Conservation (phyloP, 345 rosid genomes). For the Isatis tinctoria region DNA sequence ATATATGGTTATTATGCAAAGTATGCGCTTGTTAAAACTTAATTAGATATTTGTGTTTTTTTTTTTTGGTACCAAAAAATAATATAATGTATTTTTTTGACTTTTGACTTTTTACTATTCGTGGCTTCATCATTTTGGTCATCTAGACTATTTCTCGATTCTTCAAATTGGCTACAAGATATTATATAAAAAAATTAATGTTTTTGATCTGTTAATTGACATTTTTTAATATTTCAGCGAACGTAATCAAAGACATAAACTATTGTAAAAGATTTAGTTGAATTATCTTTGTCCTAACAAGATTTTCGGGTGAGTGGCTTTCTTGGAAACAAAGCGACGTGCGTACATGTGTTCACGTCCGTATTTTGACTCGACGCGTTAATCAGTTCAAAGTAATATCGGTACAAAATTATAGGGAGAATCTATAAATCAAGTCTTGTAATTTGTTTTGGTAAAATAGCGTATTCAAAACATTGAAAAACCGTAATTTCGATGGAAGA, state of each 20-base stretch:
- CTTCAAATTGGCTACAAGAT: neutral
- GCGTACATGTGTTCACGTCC: conserved; percentile 25
- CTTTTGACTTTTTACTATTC: neutral
- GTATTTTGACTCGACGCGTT: conserved; percentile 17
- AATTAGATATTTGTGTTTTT: neutral
- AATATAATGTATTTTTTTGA: no score
- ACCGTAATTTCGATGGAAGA: neutral
- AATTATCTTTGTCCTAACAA: conserved; percentile 17
- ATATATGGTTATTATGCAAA: neutral
- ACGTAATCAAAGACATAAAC: neutral
- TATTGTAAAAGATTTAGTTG: conserved; percentile 10
- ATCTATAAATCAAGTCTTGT: neutral
- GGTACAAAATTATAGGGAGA: neutral
- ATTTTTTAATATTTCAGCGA: neutral
- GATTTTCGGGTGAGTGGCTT: conserved; percentile 14
- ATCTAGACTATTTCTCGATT: neutral
- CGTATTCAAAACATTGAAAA: neutral
- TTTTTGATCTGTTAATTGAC: neutral
- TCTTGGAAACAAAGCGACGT: conserved; percentile 29
- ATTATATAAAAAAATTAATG: neutral
- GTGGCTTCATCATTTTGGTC: neutral
- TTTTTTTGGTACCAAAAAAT: neutral
- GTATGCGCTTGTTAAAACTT: neutral
- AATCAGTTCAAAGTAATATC: neutral
- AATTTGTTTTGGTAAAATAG: neutral